phyloP scores from a whole-genome alignment of 2,329 filamentous ascomycete species.

The Talaromyces sp. region DNA sequence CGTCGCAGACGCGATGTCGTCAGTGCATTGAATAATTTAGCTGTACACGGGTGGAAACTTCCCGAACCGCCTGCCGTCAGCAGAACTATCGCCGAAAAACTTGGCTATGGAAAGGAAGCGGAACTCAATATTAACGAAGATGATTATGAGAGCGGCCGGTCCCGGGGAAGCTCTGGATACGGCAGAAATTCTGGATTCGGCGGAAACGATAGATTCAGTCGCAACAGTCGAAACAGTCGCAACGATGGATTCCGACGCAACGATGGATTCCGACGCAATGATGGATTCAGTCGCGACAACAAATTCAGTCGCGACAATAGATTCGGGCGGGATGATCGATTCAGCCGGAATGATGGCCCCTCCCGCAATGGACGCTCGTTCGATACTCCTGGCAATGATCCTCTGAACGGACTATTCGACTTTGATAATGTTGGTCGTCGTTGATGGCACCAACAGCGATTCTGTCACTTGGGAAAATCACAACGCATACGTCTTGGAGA shows the following conservation, averaged over 20 bases:
- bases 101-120: slow-evolving; percentile 21
- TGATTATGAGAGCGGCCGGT: not conserved
- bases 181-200: not conserved
- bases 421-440: not conserved
- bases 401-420: not conserved
- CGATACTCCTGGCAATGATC: not conserved
- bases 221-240: not conserved
- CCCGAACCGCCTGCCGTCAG: slow-evolving; percentile 30
- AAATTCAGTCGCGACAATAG: not conserved
- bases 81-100: slow-evolving; percentile 17
- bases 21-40: slow-evolving; percentile 39
- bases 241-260: not conserved
- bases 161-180: not conserved
- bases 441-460: not conserved
- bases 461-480: not conserved
- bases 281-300: not conserved
- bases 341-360: not conserved
- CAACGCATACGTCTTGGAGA: too few species aligned
- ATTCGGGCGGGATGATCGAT: not conserved
- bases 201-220: not conserved
- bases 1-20: slow-evolving; percentile 34
- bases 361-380: not conserved
- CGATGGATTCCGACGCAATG: not conserved
- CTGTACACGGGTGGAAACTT: slow-evolving; percentile 44
- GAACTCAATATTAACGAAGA: slow-evolving; percentile 18